A percentile compares a stretch with the other conserved stretches of the same genome.
These are phyloP conservation scores for Coemansia reversa DNA, from an alignment of 192 early-diverging fungal genomes.

Conservation along the genomic window DNA sequence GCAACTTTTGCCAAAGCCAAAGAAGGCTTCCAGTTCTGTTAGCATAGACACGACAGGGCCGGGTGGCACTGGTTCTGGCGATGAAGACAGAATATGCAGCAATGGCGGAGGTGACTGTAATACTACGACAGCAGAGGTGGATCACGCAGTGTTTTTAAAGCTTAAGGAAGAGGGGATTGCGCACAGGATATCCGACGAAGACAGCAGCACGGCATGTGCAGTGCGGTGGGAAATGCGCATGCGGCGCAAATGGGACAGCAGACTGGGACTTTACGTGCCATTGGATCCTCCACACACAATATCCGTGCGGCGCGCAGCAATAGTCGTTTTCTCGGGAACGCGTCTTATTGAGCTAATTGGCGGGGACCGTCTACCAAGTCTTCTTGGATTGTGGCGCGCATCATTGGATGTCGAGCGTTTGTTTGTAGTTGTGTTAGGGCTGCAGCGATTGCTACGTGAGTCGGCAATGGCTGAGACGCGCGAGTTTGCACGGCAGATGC, in stretches of 20 bases:
- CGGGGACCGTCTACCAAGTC: background rate
- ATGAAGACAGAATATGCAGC: background rate
- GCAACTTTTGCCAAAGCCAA: background rate
- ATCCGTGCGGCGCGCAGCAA: constrained; percentile 11
- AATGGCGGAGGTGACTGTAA: background rate
- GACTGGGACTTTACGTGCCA: constrained; percentile 26
- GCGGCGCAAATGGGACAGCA: constrained; percentile 31
- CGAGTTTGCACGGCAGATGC: constrained; percentile 46
- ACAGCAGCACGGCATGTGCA: background rate
- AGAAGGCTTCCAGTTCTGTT: background rate
- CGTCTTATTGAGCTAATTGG: constrained; percentile 22
- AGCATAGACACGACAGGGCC: background rate
- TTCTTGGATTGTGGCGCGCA: constrained; percentile 40
- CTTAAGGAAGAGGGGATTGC: background rate
- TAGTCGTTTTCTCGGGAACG: constrained; percentile 24
- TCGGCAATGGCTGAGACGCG: constrained; percentile 19
- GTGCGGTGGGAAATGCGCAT: constrained; percentile 34
- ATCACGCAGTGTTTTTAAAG: background rate
- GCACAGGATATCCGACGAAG: background rate
- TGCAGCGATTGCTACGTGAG: constrained; percentile 18
- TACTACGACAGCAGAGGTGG: background rate
- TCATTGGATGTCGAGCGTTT: constrained; percentile 19
- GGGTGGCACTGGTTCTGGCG: background rate
- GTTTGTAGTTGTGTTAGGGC: constrained; percentile 34
- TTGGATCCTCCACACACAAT: background rate